phyloP scores from a whole-genome alignment of 805 yeast genomes.

The Starmera dryadoides region DNA sequence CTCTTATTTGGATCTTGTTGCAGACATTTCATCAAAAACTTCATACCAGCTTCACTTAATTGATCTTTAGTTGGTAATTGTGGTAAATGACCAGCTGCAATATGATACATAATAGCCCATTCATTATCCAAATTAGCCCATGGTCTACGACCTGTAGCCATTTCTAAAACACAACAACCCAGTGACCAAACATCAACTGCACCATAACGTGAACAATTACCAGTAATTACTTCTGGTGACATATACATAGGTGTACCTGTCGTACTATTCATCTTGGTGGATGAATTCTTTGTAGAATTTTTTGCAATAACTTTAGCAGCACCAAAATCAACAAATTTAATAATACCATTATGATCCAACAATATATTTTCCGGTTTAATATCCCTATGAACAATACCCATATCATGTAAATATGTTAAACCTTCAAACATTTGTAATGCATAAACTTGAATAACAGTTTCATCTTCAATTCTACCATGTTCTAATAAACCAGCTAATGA shows the following conservation, averaged over 20 bases:
- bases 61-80: constrained; percentile 76
- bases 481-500: constrained; percentile 79
- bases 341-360: constrained; percentile 85
- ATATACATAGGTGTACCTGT: constrained; percentile 98
- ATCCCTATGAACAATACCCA: constrained; percentile 95
- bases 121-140: constrained; percentile 96
- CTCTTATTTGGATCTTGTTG: constrained; percentile 78
- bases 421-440: constrained; percentile 93
- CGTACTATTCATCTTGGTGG: constrained; percentile 27
- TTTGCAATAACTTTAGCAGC: constrained; percentile 88
- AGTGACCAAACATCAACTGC: constrained; percentile 86
- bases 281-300: constrained; percentile 36
- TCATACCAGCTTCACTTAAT: constrained; percentile 63
- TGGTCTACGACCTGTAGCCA: constrained; percentile 95
- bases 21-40: constrained; percentile 67
- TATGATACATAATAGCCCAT: constrained; percentile 98
- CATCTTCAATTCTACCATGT: constrained; percentile 94
- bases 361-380: constrained; percentile 92
- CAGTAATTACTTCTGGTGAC: constrained; percentile 96
- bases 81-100: constrained; percentile 92
- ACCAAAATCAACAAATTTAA: constrained; percentile 95
- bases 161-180: constrained; percentile 92
- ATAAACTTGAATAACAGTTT: constrained; percentile 83
- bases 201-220: constrained; percentile 37
- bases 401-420: constrained; percentile 85